A percentile compares a stretch with the other conserved stretches of the same genome.
Evolutionary conservation across 2,329 filamentous ascomycete species (phyloP).

Genomic region (Epichloe aotearoae): DNA sequence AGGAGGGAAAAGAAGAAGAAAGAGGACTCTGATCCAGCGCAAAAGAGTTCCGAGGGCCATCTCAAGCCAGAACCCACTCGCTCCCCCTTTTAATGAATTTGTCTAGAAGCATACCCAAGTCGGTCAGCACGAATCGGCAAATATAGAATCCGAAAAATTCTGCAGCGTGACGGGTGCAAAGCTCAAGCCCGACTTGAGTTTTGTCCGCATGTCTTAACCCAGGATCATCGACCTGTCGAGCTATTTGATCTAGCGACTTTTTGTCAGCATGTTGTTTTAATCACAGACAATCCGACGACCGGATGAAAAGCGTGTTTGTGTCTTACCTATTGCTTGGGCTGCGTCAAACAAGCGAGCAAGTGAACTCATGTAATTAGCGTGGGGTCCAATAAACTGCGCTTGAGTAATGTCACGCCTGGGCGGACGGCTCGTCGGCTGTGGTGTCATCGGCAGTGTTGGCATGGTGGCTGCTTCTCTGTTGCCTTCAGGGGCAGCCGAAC

Average conservation of each 20-base stretch:
- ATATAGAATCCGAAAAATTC: slow-evolving; percentile 98
- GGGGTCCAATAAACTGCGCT: slow-evolving; percentile 66
- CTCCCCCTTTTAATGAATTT: slow-evolving; percentile 95
- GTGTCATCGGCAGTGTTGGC: slow-evolving; percentile 67
- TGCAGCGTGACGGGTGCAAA: slow-evolving; percentile 83
- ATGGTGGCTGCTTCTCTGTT: slow-evolving; percentile 35
- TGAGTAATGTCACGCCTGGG: slow-evolving; percentile 57
- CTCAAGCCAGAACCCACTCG: slow-evolving; percentile 59
- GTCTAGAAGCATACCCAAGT: slow-evolving; percentile 74
- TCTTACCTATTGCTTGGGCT: slow-evolving; percentile 73
- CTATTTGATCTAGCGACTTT: slow-evolving; percentile 63
- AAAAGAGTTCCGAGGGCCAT: neutral
- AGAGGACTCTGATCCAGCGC: neutral
- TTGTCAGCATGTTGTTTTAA: neutral
- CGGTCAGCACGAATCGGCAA: slow-evolving; percentile 83
- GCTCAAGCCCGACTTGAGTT: slow-evolving; percentile 87
- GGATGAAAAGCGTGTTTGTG: too few relatives aligned
- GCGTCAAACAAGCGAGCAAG: slow-evolving; percentile 86
- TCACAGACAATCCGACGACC: neutral
- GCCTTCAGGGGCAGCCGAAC: slow-evolving; percentile 11
- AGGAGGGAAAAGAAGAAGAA: neutral
- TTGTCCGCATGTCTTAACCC: slow-evolving; percentile 83
- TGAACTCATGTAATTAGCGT: slow-evolving; percentile 82
- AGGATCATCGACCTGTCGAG: slow-evolving; percentile 89
- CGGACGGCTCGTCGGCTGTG: slow-evolving; percentile 49